phyloP scores from a whole-genome alignment of 495 filamentous ascomycete species.

The Penicillium simplicissimum region DNA sequence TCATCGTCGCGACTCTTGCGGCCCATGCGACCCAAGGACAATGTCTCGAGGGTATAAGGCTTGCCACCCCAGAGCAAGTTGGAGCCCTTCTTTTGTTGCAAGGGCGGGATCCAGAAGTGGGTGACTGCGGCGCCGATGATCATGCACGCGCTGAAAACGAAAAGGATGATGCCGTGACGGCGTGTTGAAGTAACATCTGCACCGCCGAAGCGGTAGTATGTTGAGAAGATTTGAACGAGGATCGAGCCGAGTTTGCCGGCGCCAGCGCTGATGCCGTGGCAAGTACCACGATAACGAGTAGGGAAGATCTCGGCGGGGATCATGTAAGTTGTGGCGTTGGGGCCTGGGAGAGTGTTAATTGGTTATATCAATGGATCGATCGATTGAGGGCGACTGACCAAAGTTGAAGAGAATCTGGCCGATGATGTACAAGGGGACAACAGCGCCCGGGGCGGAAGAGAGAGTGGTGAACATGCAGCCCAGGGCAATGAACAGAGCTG shows the following conservation, averaged over 20 bases:
- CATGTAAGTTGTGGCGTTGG: conserved; percentile 64
- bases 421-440: conserved; percentile 58
- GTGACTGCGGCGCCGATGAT: conserved; percentile 46
- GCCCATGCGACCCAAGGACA: conserved; percentile 42
- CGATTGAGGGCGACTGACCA: conserved; percentile 32
- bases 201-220: conserved; percentile 44
- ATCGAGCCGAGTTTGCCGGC: conserved; percentile 60
- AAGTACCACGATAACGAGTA: conserved; percentile 58
- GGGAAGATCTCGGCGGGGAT: conserved; percentile 63
- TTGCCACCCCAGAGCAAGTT: conserved; percentile 42
- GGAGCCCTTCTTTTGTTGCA: conserved; percentile 32
- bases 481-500: conserved; percentile 49
- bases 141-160: conserved; percentile 51
- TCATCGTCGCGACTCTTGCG: conserved; percentile 41
- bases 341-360: conserved; percentile 34
- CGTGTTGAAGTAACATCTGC: conserved; percentile 34
- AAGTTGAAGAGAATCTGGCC: conserved; percentile 66
- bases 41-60: conserved; percentile 43
- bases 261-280: conserved; percentile 57
- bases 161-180: conserved; percentile 46
- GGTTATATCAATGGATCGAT: background rate
- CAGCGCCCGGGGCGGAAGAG: conserved; percentile 41
- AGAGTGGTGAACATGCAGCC: conserved; percentile 49
- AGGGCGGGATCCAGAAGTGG: conserved; percentile 46
- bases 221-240: conserved; percentile 54